Percentiles rank a stretch among this genome's conserved stretches.
These are phyloP conservation scores for Dactylorhiza incarnata DNA, from an alignment of 106 monocot species.

Conservation along the genomic window DNA sequence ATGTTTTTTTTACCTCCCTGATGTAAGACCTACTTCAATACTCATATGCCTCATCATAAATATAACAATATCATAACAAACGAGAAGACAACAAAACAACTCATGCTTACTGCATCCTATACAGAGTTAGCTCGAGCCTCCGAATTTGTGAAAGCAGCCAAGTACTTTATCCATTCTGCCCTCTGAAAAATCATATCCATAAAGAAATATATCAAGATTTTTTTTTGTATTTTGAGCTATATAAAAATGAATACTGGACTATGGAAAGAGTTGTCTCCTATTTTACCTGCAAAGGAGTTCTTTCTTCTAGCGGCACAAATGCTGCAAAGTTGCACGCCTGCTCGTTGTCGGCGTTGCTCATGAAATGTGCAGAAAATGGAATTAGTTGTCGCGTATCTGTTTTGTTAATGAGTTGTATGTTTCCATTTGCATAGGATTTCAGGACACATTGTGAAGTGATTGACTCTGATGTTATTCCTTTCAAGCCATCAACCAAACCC, in stretches of 20 bases:
- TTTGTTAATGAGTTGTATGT: constrained; percentile 50
- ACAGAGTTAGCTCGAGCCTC: constrained; percentile 82
- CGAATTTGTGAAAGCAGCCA: constrained; percentile 78
- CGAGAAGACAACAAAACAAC: neutral
- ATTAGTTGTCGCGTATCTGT: constrained; percentile 43
- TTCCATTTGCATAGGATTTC: constrained; percentile 46
- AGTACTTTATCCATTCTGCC: constrained; percentile 96
- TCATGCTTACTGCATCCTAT: constrained; percentile 65
- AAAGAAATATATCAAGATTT: neutral
- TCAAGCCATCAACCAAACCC: constrained; percentile 61
- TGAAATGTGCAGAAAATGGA: constrained; percentile 62
- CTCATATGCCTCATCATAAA: neutral
- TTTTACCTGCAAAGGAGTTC: constrained; percentile 55
- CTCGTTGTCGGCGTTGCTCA: constrained; percentile 42
- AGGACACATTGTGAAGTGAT: constrained; percentile 64
- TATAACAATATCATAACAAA: neutral
- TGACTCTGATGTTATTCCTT: constrained; percentile 62
- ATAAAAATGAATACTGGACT: neutral
- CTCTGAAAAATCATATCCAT: constrained; percentile 36
- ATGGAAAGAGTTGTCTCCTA: neutral
- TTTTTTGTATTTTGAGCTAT: neutral
- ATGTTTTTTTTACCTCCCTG: neutral
- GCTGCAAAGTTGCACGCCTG: constrained; percentile 66
- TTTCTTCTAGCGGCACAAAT: constrained; percentile 66
- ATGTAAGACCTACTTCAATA: neutral